These are phyloP conservation scores for Rhododendron simsii DNA, from an alignment of 148 eudicot genomes.

Conservation along the genomic window DNA sequence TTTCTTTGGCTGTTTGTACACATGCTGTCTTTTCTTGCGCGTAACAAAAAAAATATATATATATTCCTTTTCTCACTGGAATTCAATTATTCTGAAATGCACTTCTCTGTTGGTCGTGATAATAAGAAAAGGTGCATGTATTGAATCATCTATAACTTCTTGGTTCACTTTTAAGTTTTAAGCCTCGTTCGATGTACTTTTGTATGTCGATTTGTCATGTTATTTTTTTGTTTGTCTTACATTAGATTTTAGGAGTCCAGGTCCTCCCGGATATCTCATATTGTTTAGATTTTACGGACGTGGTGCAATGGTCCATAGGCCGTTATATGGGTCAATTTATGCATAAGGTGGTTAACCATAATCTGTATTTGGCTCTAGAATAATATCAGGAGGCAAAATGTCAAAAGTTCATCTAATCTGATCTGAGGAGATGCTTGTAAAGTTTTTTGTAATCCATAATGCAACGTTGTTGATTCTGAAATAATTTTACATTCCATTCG, in stretches of 20 bases:
- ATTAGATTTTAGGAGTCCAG: background rate
- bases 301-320: background rate
- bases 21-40: background rate
- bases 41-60: background rate
- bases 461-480: background rate
- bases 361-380: background rate
- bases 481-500: background rate
- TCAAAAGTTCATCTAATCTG: background rate
- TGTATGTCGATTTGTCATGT: too few species aligned
- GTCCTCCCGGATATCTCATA: background rate
- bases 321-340: background rate
- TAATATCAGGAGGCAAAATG: background rate
- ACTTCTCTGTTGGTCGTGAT: background rate
- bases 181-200: background rate
- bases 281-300: background rate
- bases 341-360: background rate
- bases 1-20: background rate
- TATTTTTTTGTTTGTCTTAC: background rate
- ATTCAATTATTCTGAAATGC: background rate
- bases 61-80: background rate
- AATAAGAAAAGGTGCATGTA: background rate
- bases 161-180: background rate
- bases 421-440: background rate
- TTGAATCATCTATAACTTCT: background rate
- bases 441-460: background rate